These are phyloP conservation scores for Penicillium expansum DNA, from an alignment of 2,329 filamentous ascomycete species.

Conservation along the genomic window DNA sequence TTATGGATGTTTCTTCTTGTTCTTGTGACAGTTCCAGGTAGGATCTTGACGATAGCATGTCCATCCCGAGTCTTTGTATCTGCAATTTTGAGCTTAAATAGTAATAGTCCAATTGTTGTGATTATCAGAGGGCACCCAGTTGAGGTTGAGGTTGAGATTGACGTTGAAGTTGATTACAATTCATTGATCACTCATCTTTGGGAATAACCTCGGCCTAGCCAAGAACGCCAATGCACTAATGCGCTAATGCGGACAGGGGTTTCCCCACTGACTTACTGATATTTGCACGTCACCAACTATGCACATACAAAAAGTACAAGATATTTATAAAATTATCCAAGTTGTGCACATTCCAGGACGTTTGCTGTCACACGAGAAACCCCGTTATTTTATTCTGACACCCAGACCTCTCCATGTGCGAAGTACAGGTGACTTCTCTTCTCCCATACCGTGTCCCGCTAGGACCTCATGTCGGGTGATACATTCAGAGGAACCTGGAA, in stretches of 20 bases:
- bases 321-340: background rate
- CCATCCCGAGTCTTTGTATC: slow-evolving; percentile 9
- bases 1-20: background rate
- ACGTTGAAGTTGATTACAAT: background rate
- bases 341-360: background rate
- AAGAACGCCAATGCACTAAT: too few relatives aligned
- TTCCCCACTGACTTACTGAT: background rate
- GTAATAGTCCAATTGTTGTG: too few relatives aligned
- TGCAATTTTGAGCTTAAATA: background rate
- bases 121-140: too few relatives aligned
- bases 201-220: background rate
- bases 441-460: background rate
- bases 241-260: background rate
- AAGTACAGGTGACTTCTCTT: background rate
- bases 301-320: too few relatives aligned
- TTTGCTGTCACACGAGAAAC: background rate
- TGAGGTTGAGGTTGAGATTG: too few relatives aligned
- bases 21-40: slow-evolving; percentile 16
- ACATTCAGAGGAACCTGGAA: background rate
- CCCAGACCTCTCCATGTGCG: too few relatives aligned
- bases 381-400: background rate
- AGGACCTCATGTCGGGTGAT: background rate
- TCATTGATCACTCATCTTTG: slow-evolving; percentile 8
- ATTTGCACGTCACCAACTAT: background rate
- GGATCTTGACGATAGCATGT: slow-evolving; percentile 20